Conservation (phyloP, 2,329 filamentous ascomycete genomes). For the Calonectria leucothoes region DNA sequence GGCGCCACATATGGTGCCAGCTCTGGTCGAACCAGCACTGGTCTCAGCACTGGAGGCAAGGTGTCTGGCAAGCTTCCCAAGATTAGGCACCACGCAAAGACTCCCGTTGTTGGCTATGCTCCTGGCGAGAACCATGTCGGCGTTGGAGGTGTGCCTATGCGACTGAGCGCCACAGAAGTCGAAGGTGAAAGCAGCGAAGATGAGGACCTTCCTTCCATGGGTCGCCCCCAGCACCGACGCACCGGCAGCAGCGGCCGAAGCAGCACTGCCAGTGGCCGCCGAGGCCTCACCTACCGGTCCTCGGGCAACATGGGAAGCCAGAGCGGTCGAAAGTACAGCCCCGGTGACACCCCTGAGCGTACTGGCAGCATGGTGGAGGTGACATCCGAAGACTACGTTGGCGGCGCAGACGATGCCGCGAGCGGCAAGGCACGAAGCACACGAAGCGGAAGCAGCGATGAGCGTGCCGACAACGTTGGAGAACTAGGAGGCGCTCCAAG, state of each 20-base stretch:
- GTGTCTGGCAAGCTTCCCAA: slow-evolving; percentile 91
- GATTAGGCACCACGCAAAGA: slow-evolving; percentile 88
- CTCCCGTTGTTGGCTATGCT: slow-evolving; percentile 81
- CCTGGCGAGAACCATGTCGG: slow-evolving; percentile 80
- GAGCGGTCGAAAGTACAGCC: slow-evolving; percentile 60
- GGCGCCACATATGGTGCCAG: slow-evolving; percentile 65
- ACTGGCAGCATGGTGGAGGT: slow-evolving; percentile 63
- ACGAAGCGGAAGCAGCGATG: slow-evolving; percentile 67
- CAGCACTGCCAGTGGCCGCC: slow-evolving; percentile 68
- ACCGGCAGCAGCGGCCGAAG: slow-evolving; percentile 82
- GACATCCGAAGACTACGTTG: slow-evolving; percentile 44
- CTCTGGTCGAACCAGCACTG: slow-evolving; percentile 69
- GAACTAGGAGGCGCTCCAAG: slow-evolving; percentile 63
- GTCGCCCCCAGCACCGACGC: slow-evolving; percentile 72
- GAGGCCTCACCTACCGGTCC: slow-evolving; percentile 61
- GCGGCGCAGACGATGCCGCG: slow-evolving; percentile 52
- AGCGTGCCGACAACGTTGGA: slow-evolving; percentile 70
- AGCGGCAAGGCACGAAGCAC: slow-evolving; percentile 63
- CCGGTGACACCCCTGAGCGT: slow-evolving; percentile 67
- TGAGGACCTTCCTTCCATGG: slow-evolving; percentile 65
- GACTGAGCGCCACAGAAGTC: slow-evolving; percentile 94
- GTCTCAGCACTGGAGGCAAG: slow-evolving; percentile 70
- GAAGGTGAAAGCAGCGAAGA: slow-evolving; percentile 88
- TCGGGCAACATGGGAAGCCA: slow-evolving; percentile 59
- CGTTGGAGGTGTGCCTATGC: slow-evolving; percentile 85